Evolutionary conservation across 108 stramenopile species (phyloP).

Genomic region (Cyclotella choctawhatcheeana): DNA sequence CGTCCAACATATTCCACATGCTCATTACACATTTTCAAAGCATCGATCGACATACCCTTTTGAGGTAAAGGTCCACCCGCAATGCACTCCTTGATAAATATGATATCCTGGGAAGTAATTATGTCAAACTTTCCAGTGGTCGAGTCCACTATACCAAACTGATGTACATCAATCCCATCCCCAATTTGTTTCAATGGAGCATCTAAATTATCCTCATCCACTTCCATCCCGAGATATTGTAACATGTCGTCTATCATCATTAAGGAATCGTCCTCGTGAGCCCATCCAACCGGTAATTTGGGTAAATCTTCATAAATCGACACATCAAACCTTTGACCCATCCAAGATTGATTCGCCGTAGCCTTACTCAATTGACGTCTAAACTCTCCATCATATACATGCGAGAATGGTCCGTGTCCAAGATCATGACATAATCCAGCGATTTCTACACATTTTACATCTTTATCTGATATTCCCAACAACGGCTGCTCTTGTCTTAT

Average conservation of each 20-base stretch:
- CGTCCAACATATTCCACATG: slow-evolving; percentile 58
- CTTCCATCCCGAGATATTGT: slow-evolving; percentile 60
- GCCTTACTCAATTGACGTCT: slow-evolving; percentile 29
- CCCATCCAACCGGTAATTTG: slow-evolving; percentile 54
- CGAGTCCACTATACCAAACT: slow-evolving; percentile 58
- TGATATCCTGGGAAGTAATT: slow-evolving; percentile 81
- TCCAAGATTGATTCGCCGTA: slow-evolving; percentile 21
- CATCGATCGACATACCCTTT: slow-evolving; percentile 38
- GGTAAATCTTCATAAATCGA: slow-evolving; percentile 45
- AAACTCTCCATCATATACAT: slow-evolving; percentile 77
- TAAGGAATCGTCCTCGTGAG: slow-evolving; percentile 77
- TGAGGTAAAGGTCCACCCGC: slow-evolving; percentile 46
- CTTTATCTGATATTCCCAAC: slow-evolving; percentile 75
- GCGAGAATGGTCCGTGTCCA: slow-evolving; percentile 91
- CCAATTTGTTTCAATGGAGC: slow-evolving; percentile 79
- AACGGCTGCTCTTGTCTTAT: slow-evolving; percentile 61
- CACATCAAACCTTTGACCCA: slow-evolving; percentile 51
- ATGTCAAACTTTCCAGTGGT: slow-evolving; percentile 20
- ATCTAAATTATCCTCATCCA: slow-evolving; percentile 71
- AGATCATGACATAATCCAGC: slow-evolving; percentile 93
- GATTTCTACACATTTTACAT: slow-evolving; percentile 91
- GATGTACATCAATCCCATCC: slow-evolving; percentile 64
- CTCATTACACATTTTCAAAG: slow-evolving; percentile 12
- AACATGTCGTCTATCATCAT: slow-evolving; percentile 80
- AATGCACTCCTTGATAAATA: slow-evolving; percentile 90